These are phyloP conservation scores for Cryphonectria japonica DNA, from an alignment of 2,329 filamentous ascomycete species.

Conservation along the genomic window DNA sequence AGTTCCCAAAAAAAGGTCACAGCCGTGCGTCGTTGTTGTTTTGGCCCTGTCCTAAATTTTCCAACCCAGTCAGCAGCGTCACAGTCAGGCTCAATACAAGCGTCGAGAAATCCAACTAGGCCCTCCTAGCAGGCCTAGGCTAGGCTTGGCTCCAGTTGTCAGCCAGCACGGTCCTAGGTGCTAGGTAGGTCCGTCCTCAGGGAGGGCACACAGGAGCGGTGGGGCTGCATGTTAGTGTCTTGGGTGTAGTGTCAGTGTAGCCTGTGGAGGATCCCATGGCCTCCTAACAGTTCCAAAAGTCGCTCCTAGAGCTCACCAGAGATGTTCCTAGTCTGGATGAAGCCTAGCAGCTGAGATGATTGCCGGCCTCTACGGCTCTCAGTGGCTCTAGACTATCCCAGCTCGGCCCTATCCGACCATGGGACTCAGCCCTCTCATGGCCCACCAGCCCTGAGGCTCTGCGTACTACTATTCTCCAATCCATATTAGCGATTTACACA, in stretches of 20 bases:
- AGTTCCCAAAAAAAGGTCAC: constrained; percentile 3
- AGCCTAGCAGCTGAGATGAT: constrained; percentile 10
- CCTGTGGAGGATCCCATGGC: not conserved
- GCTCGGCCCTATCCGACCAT: constrained; percentile 15
- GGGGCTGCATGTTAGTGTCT: not conserved
- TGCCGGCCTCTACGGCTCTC: not conserved
- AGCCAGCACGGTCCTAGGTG: not conserved
- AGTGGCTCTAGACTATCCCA: constrained; percentile 8
- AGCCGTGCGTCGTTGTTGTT: constrained; percentile 28
- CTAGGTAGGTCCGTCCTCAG: not conserved
- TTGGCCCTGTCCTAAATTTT: constrained; percentile 24
- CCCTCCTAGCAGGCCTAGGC: constrained; percentile 3
- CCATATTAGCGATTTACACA: not conserved
- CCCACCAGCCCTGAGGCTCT: constrained; percentile 5
- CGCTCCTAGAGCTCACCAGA: not conserved
- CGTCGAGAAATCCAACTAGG: not conserved
- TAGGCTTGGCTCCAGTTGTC: constrained; percentile 2
- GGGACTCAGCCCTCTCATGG: not conserved
- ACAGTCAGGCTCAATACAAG: constrained; percentile 13
- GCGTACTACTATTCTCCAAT: not conserved
- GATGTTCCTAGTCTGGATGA: constrained; percentile 5
- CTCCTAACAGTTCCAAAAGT: constrained; percentile 7
- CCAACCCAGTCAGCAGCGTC: constrained; percentile 17
- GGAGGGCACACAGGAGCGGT: not conserved
- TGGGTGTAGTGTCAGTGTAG: not conserved